Evolutionary conservation across 2,329 filamentous ascomycete species (phyloP), one percentile per base, ranked within the genome.

Genomic region (Mollisiaceae sp.): DNA sequence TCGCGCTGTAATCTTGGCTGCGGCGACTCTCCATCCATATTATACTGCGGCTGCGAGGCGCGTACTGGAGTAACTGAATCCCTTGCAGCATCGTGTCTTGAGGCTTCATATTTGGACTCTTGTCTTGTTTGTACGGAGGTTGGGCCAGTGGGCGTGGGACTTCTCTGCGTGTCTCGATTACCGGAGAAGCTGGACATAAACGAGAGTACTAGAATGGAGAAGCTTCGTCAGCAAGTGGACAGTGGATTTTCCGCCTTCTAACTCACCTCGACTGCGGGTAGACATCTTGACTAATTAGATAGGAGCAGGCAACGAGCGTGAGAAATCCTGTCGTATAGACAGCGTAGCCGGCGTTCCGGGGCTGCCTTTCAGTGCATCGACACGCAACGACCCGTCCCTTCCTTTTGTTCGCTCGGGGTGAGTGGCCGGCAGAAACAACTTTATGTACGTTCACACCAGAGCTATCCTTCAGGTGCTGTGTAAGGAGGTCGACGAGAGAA

Each of bases 151-250:
- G 71, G 67, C 47, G 76, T 70, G 41, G 75, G 73, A 59, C 74
- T 73, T 63, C 77, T 76, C 57, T 77, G 72, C 15, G 74, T 65
- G 27, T 54, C 50, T 54, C 50, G 22, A 45, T 78, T 76, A 38
- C 76, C 81, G 71, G 90, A 90, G 82, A 91, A 89, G 80, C 89
- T 88, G 78, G 91, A 93, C 86, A 96, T 94, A 80, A 96, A 96
- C 73, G 92, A 96, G 73, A 93, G 84, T 64, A 97, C 93, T 96
- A 79, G 18, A 64, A 65, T 57, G 65, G 65, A 65, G 65, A 65
- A 69, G 61, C 72, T 41, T 56, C 22, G 59, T 72, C 56, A 72
- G 70, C 65, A 62, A 59, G 22, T 20, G 18, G 8, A 22, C 22
- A 18, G 15, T 5, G 2, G 27, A 9, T 54, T 24, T 59, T 55